A percentile compares a stretch with the other conserved stretches of the same genome.
phyloP scores from a whole-genome alignment of 352 stramenopile genomes.

The Phytopythium cucurbitacearum region DNA sequence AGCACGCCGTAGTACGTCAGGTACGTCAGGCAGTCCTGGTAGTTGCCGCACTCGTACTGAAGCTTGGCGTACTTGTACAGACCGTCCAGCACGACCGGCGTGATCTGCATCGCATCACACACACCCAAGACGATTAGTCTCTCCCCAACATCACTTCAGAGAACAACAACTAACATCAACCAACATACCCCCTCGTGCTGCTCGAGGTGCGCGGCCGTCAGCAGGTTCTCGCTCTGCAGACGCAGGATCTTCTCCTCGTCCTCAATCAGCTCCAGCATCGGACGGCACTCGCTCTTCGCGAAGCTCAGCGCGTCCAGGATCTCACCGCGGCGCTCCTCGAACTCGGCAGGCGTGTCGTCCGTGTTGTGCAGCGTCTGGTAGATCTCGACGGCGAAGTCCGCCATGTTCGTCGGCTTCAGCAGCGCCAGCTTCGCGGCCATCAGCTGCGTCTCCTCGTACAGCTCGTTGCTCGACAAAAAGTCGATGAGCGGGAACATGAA shows the following conservation, averaged over 20 bases:
- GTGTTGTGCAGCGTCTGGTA: slow-evolving; percentile 89
- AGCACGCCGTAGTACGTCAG: slow-evolving; percentile 89
- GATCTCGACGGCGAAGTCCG: slow-evolving; percentile 96
- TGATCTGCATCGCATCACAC: slow-evolving; percentile 50
- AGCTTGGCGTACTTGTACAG: slow-evolving; percentile 96
- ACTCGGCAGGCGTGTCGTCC: slow-evolving; percentile 67
- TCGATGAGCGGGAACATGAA: slow-evolving; percentile 98
- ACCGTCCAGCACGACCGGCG: slow-evolving; percentile 82
- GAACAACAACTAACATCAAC: too few species aligned
- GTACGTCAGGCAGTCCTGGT: slow-evolving; percentile 89
- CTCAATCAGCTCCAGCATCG: slow-evolving; percentile 80
- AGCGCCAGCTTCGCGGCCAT: slow-evolving; percentile 90
- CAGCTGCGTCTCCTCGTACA: slow-evolving; percentile 91
- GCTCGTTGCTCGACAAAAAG: slow-evolving; percentile 88
- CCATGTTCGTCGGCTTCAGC: slow-evolving; percentile 95
- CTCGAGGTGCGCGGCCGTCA: slow-evolving; percentile 77
- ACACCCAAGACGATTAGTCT: slow-evolving; percentile 5
- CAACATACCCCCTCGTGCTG: slow-evolving; percentile 71
- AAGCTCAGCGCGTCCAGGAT: slow-evolving; percentile 76
- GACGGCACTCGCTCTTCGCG: slow-evolving; percentile 68
- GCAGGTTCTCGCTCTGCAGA: slow-evolving; percentile 76
- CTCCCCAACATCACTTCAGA: neutral
- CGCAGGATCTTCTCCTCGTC: slow-evolving; percentile 87
- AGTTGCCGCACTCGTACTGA: slow-evolving; percentile 97
- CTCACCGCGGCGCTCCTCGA: slow-evolving; percentile 74